Conservation (phyloP, 371 early-diverging fungal species). For the Mortierella sp. region DNA sequence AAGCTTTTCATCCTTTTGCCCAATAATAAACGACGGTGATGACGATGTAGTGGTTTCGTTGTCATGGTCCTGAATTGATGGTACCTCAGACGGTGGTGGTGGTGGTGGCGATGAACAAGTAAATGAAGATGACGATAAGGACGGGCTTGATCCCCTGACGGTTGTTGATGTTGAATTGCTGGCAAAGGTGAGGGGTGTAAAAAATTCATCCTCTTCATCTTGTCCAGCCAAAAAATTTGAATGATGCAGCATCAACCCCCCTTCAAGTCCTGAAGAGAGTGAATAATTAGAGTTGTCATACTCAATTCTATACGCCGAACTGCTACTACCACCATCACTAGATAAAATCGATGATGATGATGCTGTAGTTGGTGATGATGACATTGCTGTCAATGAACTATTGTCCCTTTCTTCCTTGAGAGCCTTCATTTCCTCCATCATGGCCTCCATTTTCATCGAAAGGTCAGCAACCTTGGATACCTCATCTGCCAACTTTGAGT, state of each 20-base stretch:
- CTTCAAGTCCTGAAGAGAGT: constrained; percentile 34
- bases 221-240: constrained; percentile 29
- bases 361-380: background rate
- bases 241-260: constrained; percentile 47
- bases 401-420: constrained; percentile 13
- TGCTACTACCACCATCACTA: background rate
- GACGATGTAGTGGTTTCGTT: background rate
- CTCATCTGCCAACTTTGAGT: constrained; percentile 37
- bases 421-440: constrained; percentile 31
- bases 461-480: constrained; percentile 35
- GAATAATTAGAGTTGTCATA: constrained; percentile 50
- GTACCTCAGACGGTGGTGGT: background rate
- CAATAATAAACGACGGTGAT: background rate
- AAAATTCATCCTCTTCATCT: constrained; percentile 31
- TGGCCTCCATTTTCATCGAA: constrained; percentile 33
- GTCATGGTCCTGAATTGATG: background rate
- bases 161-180: background rate
- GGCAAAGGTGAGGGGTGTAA: background rate
- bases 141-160: background rate
- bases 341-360: background rate
- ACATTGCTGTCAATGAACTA: background rate
- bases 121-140: background rate
- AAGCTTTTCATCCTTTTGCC: constrained; percentile 1
- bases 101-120: background rate
- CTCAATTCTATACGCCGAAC: constrained; percentile 47